Evolutionary conservation across 169 alveolate genomes (phyloP).

Genomic region (Prorocentrum cordatum): DNA sequence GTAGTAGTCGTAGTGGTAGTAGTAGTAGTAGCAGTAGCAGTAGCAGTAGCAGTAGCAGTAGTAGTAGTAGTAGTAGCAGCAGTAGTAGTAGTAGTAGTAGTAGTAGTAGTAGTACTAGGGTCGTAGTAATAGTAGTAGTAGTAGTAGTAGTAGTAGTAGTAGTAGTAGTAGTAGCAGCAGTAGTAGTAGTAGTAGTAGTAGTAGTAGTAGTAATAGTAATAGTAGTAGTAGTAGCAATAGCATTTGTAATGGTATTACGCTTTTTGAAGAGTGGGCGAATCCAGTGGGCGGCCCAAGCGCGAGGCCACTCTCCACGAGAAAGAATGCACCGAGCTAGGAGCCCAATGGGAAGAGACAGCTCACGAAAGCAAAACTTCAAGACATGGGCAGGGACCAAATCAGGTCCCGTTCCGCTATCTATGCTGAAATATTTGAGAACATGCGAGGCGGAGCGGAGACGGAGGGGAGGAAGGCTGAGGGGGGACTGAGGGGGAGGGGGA

Average conservation of each 20-base stretch:
- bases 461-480: too few species aligned
- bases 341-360: too few species aligned
- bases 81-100: not conserved
- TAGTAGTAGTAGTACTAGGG: not conserved
- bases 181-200: not conserved
- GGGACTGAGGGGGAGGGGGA: too few species aligned
- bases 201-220: not conserved
- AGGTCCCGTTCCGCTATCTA: too few species aligned
- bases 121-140: not conserved
- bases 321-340: too few species aligned
- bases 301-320: too few species aligned
- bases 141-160: not conserved
- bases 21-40: not conserved
- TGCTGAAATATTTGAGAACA: too few species aligned
- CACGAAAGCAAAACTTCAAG: too few species aligned
- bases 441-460: too few species aligned
- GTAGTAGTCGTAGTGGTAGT: not conserved
- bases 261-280: too few species aligned
- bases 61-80: not conserved
- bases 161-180: not conserved
- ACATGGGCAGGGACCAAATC: too few species aligned
- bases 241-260: not conserved
- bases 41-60: not conserved
- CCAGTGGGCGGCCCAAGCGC: too few species aligned
- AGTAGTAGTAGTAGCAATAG: not conserved